phyloP scores from a whole-genome alignment of 2,329 filamentous ascomycete species.

The Trichoderma guizhouense region DNA sequence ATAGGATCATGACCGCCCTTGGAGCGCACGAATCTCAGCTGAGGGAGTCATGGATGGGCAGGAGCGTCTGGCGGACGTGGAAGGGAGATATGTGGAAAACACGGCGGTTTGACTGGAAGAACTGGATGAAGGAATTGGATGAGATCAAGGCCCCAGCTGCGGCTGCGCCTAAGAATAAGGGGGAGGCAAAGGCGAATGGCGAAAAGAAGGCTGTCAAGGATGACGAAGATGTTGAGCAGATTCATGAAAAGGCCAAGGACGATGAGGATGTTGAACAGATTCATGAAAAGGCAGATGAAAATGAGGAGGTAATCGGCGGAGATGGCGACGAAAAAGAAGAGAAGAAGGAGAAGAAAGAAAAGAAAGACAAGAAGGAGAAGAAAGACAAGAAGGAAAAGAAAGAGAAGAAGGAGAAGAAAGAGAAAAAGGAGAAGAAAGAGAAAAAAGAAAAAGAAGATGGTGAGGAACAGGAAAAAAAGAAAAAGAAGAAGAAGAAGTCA shows the following conservation, averaged over 20 bases:
- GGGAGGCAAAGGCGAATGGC: not conserved
- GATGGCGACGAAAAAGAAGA: not conserved
- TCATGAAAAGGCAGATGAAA: not conserved
- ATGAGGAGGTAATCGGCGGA: not conserved
- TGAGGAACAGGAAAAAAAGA: not conserved
- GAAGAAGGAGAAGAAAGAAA: not conserved
- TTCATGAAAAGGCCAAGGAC: not conserved
- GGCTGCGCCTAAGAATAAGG: conserved; percentile 19
- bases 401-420: conserved; percentile 2
- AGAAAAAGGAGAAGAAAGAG: not conserved
- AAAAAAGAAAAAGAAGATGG: not conserved
- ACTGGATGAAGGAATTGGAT: conserved; percentile 52
- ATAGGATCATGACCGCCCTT: conserved; percentile 50
- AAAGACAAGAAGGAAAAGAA: not conserved
- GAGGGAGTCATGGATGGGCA: conserved; percentile 52
- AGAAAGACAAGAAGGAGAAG: not conserved
- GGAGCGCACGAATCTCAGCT: conserved; percentile 47
- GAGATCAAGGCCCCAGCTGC: conserved; percentile 22
- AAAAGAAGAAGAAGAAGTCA: conserved; percentile 16
- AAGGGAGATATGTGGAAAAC: conserved; percentile 57
- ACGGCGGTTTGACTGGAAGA: conserved; percentile 52
- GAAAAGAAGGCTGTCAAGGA: not conserved
- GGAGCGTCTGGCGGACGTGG: conserved; percentile 57
- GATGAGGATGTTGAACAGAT: not conserved
- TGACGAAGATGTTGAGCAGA: not conserved